phyloP scores from a whole-genome alignment of 495 filamentous ascomycete genomes.

The Aspergillus panamensis region DNA sequence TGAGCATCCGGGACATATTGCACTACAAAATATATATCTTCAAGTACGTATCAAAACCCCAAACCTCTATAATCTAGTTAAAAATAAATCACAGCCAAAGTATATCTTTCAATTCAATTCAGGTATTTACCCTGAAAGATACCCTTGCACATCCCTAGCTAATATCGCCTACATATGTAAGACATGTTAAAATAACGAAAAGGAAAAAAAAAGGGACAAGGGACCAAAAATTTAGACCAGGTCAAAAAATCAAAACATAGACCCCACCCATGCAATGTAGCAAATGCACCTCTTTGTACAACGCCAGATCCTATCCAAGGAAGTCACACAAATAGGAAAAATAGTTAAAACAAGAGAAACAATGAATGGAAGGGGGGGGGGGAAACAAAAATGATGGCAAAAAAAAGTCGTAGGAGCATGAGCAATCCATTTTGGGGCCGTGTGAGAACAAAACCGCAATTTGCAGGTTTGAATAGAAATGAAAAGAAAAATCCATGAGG shows the following conservation, averaged over 20 bases:
- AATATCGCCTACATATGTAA: background rate
- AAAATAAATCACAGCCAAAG: no score
- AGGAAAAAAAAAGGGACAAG: background rate
- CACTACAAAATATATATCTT: no score
- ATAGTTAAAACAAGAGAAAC: constrained; percentile 1
- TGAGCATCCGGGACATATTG: constrained; percentile 36
- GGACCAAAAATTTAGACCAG: background rate
- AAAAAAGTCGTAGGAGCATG: constrained; percentile 7
- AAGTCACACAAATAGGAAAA: constrained; percentile 10
- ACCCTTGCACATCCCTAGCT: constrained; percentile 4
- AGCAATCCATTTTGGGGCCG: constrained; percentile 7
- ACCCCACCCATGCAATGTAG: constrained; percentile 19
- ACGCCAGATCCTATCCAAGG: constrained; percentile 18
- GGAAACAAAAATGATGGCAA: background rate
- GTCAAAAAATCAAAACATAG: constrained; percentile 4
- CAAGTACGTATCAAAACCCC: no score
- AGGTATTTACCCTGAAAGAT: background rate
- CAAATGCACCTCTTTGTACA: constrained; percentile 23
- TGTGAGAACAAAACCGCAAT: background rate
- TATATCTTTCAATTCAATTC: background rate
- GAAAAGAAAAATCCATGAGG: background rate
- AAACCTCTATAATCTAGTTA: no score
- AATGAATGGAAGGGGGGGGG: background rate
- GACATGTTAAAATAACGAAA: background rate
- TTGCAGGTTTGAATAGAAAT: background rate